Evolutionary conservation across 192 early-diverging fungal species (phyloP), one percentile per base, ranked within the genome.

Genomic region (Haplosporangium gracile): DNA sequence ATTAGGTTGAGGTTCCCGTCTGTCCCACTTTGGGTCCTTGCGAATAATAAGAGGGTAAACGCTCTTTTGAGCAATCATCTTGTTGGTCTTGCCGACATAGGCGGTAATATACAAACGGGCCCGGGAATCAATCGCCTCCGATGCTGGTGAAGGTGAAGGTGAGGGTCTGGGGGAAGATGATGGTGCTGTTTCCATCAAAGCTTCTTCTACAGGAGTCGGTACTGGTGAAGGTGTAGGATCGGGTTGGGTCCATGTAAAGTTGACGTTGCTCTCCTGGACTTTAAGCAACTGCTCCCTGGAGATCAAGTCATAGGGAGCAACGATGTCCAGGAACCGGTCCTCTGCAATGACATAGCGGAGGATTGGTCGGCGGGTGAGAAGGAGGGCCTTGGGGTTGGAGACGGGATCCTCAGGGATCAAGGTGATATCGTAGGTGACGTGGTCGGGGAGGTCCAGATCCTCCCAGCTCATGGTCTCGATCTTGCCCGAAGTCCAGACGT

Each of bases 61-160:
- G 70, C 75, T 80, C 49, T 49, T 76, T 51, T 68, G 68, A 0
- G 57, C 70, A 68, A 85, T 39, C 29, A 85, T 26, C 39, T 65
- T 80, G 68, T 77, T 85, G 18, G 83, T 75, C 71, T 38, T 76
- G 45, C 78, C 83, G 13, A 69, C 78, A 53, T 85, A 85, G 9
- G 75, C 83, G 0, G 83, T 80, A 40, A 85, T 68, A 26, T 45
- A 63, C 9, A 80, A 38, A 34, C 83, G 83, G 13, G 70, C 78
- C 60, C 34, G 70, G 29, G 83, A 72, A 55, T 36, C 53, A 9
- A 80, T 68, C n/a, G 57, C 40, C 57, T 39, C 38, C 13, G 38
- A 24, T 20, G 71, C 26, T 55, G n/a, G 16, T 18, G 51, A 42
- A 16, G 77, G 18, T 1, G 34, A 69, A 2, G 51, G 51, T 18